phyloP scores from a whole-genome alignment of 2,329 filamentous ascomycete species.

The Pleoardoris graminearum region DNA sequence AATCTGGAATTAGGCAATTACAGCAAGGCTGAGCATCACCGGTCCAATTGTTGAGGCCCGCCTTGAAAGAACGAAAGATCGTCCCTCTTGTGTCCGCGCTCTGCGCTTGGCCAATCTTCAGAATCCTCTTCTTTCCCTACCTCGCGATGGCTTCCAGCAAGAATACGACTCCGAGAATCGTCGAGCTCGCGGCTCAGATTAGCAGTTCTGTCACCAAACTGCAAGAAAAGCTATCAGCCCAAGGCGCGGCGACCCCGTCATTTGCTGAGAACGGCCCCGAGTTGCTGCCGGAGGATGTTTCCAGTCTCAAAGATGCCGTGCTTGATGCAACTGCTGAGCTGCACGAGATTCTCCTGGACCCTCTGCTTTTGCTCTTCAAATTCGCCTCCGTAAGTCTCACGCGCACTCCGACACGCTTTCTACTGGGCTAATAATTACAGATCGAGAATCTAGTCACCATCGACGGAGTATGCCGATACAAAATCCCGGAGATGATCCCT shows the following conservation, averaged over 20 bases:
- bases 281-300: slow-evolving; percentile 7
- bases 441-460: no score
- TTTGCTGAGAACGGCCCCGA: slow-evolving; percentile 15
- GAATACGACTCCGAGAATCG: slow-evolving; percentile 15
- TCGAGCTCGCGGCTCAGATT: slow-evolving; percentile 20
- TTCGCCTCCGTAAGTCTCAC: slow-evolving; percentile 14
- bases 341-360: slow-evolving; percentile 18
- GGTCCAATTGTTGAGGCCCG: no score
- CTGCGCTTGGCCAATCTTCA: slow-evolving; percentile 12
- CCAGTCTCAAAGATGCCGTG: slow-evolving; percentile 11
- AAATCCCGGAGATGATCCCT: no score
- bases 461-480: no score
- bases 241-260: slow-evolving; percentile 16
- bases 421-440: no score
- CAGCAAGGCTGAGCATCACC: no score
- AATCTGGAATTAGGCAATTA: no score
- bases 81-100: no score
- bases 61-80: no score
- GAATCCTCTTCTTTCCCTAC: slow-evolving; percentile 5
- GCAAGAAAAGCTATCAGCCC: slow-evolving; percentile 15
- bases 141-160: slow-evolving; percentile 10
- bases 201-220: slow-evolving; percentile 14
- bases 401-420: no score
- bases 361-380: slow-evolving; percentile 16
- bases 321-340: slow-evolving; percentile 21